Base-by-base conservation (phyloP, 805 yeast genomes). In the Kuraishia piskuri region DNA sequence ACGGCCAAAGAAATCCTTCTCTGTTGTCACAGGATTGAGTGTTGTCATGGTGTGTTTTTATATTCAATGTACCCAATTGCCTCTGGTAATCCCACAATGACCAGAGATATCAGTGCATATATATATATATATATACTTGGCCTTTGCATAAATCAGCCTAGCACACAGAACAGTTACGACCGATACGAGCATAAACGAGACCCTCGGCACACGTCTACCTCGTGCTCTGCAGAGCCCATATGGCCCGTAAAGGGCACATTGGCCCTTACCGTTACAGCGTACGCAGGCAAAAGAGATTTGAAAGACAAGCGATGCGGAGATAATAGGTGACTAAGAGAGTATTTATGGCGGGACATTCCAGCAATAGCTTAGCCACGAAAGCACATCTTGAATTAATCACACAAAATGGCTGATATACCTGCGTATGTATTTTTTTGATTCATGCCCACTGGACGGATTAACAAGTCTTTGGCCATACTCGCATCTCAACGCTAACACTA, bases 1-100 rank as follows among this genome's bases (percentile, higher is more conserved):
- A 3, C 77, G 68, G 0, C 99, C 99, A 31, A 78, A 77, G 67
- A 92, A 92, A 67, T 92, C 98, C 55, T 73, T 72, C 49, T 83
- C 79, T 3, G 68, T 72, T 1, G 97, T 89, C 49, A 63, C 66
- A 3, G 97, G 97, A 63, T 92, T 92, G 57, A 85, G 60, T 49
- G 49, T 54, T 55, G 59, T 22, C 52, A 50, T 50, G 20, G 22
- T 45, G 47, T 20, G 22, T 45, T 12, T 22, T n/a, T 25, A 7
- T 10, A 25, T 7, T 7, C 31, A 31, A 31, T 31, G 9, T 4
- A 7, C 40, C 40, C 8, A 14, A 12, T 12, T 10, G 10, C 48
- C 24, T 19, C 24, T 22, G 10, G 3, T 22, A 45, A 14, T 45
- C 21, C n/a, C 24, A 22, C 24, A 22, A 23, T 4, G 23, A 6